Conservation (phyloP, 768 basidiomycete species). For the Tulasnella sp. region DNA sequence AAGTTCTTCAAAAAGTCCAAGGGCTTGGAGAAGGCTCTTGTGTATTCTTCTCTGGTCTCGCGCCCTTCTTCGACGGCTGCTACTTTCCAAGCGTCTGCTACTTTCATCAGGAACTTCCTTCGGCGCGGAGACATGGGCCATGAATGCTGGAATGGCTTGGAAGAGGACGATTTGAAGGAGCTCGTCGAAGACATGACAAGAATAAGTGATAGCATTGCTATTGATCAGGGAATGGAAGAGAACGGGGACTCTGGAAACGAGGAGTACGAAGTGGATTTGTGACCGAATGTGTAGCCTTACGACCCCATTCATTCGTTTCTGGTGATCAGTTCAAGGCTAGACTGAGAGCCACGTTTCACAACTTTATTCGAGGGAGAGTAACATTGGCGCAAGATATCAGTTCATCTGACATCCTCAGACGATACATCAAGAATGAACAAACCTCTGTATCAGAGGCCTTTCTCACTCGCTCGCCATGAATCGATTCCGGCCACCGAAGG, state of each 20-base stretch:
- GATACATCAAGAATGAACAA: too few species aligned
- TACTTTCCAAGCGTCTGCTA: neutral
- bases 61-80: neutral
- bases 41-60: neutral
- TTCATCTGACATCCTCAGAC: too few species aligned
- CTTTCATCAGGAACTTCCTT: neutral
- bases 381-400: too few species aligned
- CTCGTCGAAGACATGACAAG: conserved; percentile 7
- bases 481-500: too few species aligned
- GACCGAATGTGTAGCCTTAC: neutral
- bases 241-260: neutral
- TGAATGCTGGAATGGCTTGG: neutral
- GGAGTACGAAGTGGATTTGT: conserved; percentile 4
- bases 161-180: conserved; percentile 7
- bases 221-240: neutral
- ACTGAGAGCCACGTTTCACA: too few species aligned
- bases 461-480: too few species aligned
- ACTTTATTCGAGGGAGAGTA: too few species aligned
- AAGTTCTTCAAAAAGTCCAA: neutral
- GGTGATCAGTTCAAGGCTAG: too few species aligned
- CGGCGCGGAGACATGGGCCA: neutral
- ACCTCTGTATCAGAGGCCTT: too few species aligned
- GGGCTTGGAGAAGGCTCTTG: neutral
- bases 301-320: too few species aligned
- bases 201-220: neutral